Evolutionary conservation across 176 grass and related monocot species (phyloP), one percentile per base, ranked within the genome.

Genomic region (Carex cristatella): DNA sequence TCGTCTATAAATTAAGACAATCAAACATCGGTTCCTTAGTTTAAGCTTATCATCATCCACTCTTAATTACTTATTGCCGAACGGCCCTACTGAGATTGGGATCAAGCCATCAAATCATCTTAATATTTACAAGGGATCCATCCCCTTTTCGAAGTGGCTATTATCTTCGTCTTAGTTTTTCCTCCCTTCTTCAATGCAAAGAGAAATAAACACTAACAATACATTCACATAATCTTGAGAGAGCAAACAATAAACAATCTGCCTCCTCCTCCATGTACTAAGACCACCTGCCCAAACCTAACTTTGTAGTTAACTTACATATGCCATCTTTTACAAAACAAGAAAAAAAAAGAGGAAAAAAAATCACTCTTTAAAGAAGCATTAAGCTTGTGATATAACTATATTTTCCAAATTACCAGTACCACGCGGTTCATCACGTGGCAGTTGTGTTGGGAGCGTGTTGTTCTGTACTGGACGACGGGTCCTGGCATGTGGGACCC

Each of bases 381-480:
- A 61, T 46, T 62, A 83, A 66, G 61, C 53, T 32, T 15, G 63
- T 55, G 13, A 72, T 81, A 81, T 73, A 27, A 70, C 69, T 63
- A 78, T 65, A 54, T 79, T 55, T 32, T 77, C 32, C 32, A 78
- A 77, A 66, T 74, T 27, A 46, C 1, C 69, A 86, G 51, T 32
- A 40, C 14, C 61, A 51, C 32, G 40, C 38, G 11, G 62, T 49
- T 83, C 62, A 83, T 83, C 61, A 31, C 33, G 80, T 9, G 33
- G 57, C n/a, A 54, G 80, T 49, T 83, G 80, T 31, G 19, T 65
- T 53, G 80, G 80, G 5, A 48, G 42, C 23, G 37, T 83, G 60
- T 83, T 83, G 80, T 31, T 65, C 11, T 83, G 80, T 54, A 28
- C 4, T 38, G 80, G 6, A 31, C 8, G 80, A n/a, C 16, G 42